Percentiles rank a stretch among this genome's conserved stretches.
These are phyloP conservation scores for Lactarius evosmus DNA, from an alignment of 768 basidiomycete genomes.

Conservation along the genomic window DNA sequence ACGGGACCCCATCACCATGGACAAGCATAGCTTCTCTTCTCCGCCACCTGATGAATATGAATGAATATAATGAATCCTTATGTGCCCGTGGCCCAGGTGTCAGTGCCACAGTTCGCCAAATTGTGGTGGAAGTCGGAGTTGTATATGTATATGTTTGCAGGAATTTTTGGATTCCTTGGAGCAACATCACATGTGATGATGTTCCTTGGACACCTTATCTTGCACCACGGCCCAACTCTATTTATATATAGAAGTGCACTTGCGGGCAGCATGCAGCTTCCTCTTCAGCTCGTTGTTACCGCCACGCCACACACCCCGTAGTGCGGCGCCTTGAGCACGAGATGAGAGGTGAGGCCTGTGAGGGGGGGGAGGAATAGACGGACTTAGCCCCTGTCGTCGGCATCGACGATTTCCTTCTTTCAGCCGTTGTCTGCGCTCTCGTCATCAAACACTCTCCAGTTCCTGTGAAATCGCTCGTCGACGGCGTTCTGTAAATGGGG, in stretches of 20 bases:
- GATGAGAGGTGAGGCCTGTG: no score
- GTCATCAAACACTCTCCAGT: slow-evolving; percentile 6
- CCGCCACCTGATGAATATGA: neutral
- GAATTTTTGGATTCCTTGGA: neutral
- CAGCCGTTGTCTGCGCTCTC: neutral
- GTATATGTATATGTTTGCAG: neutral
- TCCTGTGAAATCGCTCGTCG: neutral
- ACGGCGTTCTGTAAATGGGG: slow-evolving; percentile 17
- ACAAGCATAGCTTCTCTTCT: neutral
- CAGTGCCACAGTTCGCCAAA: neutral
- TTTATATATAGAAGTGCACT: neutral
- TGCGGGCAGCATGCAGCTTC: neutral
- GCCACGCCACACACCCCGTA: slow-evolving; percentile 1
- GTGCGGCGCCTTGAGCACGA: neutral
- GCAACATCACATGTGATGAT: slow-evolving; percentile 13
- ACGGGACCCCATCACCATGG: neutral
- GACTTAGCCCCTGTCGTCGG: slow-evolving; percentile 14
- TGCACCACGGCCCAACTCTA: slow-evolving; percentile 1
- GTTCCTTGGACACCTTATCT: slow-evolving; percentile 5
- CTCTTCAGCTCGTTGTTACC: neutral
- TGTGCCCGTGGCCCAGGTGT: neutral
- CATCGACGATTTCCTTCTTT: neutral
- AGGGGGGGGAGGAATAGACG: no score
- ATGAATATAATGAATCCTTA: neutral
- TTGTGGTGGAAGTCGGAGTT: neutral